Evolutionary conservation across 2,329 filamentous ascomycete genomes (phyloP).

Genomic region (Fusarium vanettenii): DNA sequence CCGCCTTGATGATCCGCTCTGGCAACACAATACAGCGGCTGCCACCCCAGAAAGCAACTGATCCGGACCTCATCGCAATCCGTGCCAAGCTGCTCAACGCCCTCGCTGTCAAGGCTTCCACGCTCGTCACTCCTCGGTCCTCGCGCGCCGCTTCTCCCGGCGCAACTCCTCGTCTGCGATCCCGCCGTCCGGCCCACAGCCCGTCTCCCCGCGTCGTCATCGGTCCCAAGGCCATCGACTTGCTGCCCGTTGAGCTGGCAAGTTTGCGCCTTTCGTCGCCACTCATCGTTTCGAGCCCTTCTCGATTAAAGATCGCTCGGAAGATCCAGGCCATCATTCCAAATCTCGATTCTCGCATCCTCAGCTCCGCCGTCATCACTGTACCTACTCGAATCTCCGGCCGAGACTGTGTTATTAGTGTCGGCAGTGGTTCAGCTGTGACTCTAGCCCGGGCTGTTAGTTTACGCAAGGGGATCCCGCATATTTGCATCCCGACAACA

Average conservation of each 20-base stretch:
- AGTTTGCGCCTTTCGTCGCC: slow-evolving; percentile 47
- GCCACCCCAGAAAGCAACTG: slow-evolving; percentile 22
- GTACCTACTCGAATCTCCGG: slow-evolving; percentile 40
- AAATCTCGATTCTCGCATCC: slow-evolving; percentile 47
- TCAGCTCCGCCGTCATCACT: slow-evolving; percentile 47
- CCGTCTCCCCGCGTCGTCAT: slow-evolving; percentile 49
- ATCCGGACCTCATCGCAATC: slow-evolving; percentile 30
- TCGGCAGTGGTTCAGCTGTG: slow-evolving; percentile 72
- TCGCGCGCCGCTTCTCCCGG: slow-evolving; percentile 10
- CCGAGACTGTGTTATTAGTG: slow-evolving; percentile 69
- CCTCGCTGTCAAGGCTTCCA: slow-evolving; percentile 26
- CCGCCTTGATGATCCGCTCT: slow-evolving; percentile 32
- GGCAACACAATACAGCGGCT: slow-evolving; percentile 13
- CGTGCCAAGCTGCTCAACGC: slow-evolving; percentile 20
- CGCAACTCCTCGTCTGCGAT: neutral
- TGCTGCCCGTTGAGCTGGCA: slow-evolving; percentile 49
- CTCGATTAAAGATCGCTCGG: slow-evolving; percentile 49
- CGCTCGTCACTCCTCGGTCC: slow-evolving; percentile 26
- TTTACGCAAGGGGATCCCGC: slow-evolving; percentile 63
- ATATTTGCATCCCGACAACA: slow-evolving; percentile 70
- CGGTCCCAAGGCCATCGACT: slow-evolving; percentile 47
- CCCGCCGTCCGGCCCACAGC: neutral
- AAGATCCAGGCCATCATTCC: slow-evolving; percentile 50
- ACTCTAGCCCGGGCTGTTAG: slow-evolving; percentile 68
- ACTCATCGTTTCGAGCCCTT: slow-evolving; percentile 54